phyloP scores from a whole-genome alignment of 805 yeast species.

The Candida maris region DNA sequence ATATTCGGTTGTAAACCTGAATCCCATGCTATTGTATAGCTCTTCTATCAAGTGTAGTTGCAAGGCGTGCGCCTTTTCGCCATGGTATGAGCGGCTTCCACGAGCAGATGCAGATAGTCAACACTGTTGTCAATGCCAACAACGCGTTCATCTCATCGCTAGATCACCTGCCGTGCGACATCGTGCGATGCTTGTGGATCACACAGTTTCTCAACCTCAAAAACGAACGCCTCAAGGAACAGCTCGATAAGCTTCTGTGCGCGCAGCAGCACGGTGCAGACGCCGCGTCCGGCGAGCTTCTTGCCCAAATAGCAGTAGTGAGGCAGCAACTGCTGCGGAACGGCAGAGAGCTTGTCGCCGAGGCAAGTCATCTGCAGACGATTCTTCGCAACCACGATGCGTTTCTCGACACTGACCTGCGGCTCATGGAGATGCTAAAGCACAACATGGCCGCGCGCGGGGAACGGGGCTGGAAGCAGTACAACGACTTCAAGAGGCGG shows the following conservation, averaged over 20 bases:
- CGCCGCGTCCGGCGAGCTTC: conserved; percentile 1
- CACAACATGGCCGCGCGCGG: conserved; percentile 13
- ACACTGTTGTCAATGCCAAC: conserved; percentile 28
- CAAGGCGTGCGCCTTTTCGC: no score
- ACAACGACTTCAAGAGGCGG: conserved; percentile 21
- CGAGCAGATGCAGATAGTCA: conserved; percentile 20
- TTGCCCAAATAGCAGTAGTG: conserved; percentile 3
- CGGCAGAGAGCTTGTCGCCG: conserved; percentile 24
- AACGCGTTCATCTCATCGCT: conserved; percentile 35
- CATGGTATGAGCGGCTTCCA: no score
- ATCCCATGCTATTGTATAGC: no score
- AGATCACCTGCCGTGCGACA: conserved; percentile 38
- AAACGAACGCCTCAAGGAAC: conserved; percentile 15
- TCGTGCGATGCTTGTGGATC: conserved; percentile 35
- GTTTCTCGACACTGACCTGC: conserved; percentile 24
- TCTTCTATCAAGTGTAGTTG: no score
- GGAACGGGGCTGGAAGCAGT: conserved; percentile 23
- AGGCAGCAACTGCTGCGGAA: conserved; percentile 15
- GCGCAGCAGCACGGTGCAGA: not conserved
- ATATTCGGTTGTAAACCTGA: no score
- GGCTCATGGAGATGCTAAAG: conserved; percentile 20
- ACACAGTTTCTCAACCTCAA: conserved; percentile 31
- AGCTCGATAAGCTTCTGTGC: conserved; percentile 5
- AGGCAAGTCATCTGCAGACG: conserved; percentile 21
- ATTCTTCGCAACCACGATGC: conserved; percentile 22